Evolutionary conservation across 345 rosid species (phyloP).

Genomic region (Fremontodendron californicum): DNA sequence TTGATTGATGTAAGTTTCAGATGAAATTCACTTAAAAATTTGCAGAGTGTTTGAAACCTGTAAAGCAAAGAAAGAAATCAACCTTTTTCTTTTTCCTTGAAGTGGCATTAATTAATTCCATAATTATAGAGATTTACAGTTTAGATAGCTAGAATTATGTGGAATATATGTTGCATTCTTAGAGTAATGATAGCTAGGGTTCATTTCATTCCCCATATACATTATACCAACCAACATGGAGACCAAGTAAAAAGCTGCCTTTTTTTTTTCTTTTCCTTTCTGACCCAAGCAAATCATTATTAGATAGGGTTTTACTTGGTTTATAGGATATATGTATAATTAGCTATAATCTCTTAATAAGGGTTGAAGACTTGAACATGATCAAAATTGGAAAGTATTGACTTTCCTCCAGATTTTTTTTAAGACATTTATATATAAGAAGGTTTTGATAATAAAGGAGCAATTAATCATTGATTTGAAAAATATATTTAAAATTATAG

Average conservation of each 20-base stretch:
- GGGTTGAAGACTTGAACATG: neutral
- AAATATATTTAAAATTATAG: too few relatives aligned
- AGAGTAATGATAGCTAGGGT: neutral
- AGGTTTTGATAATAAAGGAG: too few relatives aligned
- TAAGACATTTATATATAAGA: too few relatives aligned
- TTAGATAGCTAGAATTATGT: neutral
- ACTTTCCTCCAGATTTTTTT: too few relatives aligned
- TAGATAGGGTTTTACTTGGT: neutral
- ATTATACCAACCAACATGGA: neutral
- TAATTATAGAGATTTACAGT: neutral
- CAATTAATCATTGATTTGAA: too few relatives aligned
- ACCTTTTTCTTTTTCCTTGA: neutral
- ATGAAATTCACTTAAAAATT: neutral
- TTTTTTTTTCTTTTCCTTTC: neutral
- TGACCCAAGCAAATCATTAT: neutral
- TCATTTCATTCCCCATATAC: neutral
- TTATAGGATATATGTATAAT: neutral
- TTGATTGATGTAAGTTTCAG: neutral
- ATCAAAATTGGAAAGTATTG: too few relatives aligned
- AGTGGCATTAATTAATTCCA: neutral
- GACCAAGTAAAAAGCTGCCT: neutral
- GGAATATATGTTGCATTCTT: too few relatives aligned
- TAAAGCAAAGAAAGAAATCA: neutral
- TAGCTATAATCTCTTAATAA: neutral
- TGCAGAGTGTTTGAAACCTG: neutral